A percentile compares a stretch with the other conserved stretches of the same genome.
Evolutionary conservation across 2,329 filamentous ascomycete genomes (phyloP).

Genomic region (Grosmannia serpens): DNA sequence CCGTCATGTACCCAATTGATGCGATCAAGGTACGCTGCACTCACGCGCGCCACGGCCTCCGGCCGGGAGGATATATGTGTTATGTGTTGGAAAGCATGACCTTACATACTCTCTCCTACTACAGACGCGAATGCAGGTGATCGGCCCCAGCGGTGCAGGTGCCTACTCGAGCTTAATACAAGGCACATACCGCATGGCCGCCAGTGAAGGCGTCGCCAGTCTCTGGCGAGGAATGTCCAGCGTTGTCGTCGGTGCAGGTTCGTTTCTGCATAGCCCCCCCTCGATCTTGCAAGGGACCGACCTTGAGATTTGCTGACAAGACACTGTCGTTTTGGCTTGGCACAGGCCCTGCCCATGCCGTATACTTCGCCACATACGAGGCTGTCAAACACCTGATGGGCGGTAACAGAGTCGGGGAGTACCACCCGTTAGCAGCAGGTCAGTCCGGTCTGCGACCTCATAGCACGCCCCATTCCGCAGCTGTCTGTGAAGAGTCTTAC

Average conservation of each 20-base stretch:
- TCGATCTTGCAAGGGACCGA: neutral
- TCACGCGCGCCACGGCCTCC: neutral
- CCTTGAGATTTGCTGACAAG: neutral
- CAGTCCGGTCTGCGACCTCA: conserved; percentile 19
- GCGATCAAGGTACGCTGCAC: conserved; percentile 72
- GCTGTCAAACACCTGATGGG: conserved; percentile 93
- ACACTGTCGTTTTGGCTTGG: conserved; percentile 6
- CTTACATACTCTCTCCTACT: neutral
- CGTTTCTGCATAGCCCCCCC: conserved; percentile 18
- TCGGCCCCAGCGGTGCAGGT: conserved; percentile 69
- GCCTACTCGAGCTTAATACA: conserved; percentile 86
- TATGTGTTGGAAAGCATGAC: neutral
- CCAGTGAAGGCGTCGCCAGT: conserved; percentile 78
- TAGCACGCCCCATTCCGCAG: too few species aligned
- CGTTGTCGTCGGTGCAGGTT: conserved; percentile 89
- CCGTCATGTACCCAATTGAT: conserved; percentile 98
- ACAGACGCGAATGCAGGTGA: conserved; percentile 95
- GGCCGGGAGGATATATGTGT: neutral
- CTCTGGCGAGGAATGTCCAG: conserved; percentile 96
- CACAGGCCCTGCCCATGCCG: conserved; percentile 84
- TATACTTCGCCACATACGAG: conserved; percentile 98
- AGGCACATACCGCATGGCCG: conserved; percentile 84
- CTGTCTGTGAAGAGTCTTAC: neutral
- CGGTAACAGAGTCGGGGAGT: conserved; percentile 74
- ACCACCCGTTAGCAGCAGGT: conserved; percentile 92